phyloP scores from a whole-genome alignment of 2,329 filamentous ascomycete genomes.

The Xylariales sp. region DNA sequence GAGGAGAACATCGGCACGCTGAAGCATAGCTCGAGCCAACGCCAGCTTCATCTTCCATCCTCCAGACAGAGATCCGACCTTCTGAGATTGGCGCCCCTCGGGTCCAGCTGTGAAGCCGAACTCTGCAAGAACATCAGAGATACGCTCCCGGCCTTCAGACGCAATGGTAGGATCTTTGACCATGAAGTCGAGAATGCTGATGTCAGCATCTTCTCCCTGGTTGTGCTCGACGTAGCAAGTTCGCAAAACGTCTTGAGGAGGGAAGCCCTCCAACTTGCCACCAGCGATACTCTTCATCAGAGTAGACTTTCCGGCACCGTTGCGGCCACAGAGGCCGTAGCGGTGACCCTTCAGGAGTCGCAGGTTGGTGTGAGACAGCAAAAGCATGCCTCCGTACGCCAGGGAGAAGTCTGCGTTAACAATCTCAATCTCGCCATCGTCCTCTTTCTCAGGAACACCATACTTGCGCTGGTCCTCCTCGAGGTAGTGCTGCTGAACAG shows the following conservation, averaged over 20 bases:
- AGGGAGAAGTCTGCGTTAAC: constrained; percentile 98
- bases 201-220: constrained; percentile 94
- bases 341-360: constrained; percentile 93
- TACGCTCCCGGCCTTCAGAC: constrained; percentile 72
- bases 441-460: constrained; percentile 78
- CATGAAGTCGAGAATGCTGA: constrained; percentile 92
- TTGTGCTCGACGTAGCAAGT: constrained; percentile 99
- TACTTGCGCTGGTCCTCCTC: constrained; percentile 85
- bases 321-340: constrained; percentile 94
- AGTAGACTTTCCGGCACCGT: constrained; percentile 98
- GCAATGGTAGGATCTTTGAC: constrained; percentile 83
- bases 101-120: constrained; percentile 92
- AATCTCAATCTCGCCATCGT: constrained; percentile 91
- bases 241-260: constrained; percentile 82
- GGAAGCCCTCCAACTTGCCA: constrained; percentile 96
- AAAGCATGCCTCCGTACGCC: constrained; percentile 94
- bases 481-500: constrained; percentile 73
- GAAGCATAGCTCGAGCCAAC: constrained; percentile 91
- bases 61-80: constrained; percentile 90
- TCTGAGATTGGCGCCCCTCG: constrained; percentile 81
- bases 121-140: constrained; percentile 78
- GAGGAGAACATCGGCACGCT: constrained; percentile 91
- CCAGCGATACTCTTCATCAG: constrained; percentile 95
- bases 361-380: constrained; percentile 93
- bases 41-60: constrained; percentile 99